phyloP scores from a whole-genome alignment of 805 yeast genomes.

The Ogataea ganodermae region DNA sequence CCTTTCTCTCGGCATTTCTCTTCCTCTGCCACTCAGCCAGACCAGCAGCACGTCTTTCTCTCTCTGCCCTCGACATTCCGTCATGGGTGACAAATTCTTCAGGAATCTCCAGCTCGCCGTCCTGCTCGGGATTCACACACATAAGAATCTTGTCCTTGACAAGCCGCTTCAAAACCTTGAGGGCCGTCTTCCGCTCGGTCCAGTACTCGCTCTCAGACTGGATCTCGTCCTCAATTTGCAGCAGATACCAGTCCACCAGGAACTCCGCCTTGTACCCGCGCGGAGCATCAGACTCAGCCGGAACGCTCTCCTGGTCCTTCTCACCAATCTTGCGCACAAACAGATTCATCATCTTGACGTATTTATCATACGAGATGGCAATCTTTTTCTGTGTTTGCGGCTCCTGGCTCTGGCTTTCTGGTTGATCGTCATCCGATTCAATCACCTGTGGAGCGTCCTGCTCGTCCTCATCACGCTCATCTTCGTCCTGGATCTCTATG shows the following conservation, averaged over 20 bases:
- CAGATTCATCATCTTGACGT: conserved; percentile 78
- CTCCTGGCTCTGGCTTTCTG: conserved; percentile 2
- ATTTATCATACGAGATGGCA: conserved; percentile 81
- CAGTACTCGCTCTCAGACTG: conserved; percentile 69
- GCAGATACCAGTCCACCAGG: conserved; percentile 79
- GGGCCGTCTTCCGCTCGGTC: conserved; percentile 67
- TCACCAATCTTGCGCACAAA: conserved; percentile 57
- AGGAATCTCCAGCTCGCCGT: conserved; percentile 42
- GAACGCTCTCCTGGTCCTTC: conserved; percentile 14
- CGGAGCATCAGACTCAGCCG: conserved; percentile 40
- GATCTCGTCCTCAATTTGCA: conserved; percentile 69
- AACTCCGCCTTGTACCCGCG: conserved; percentile 66
- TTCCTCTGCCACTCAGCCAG: conserved; percentile 27
- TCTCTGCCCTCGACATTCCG: conserved; percentile 24
- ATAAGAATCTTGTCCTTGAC: conserved; percentile 83
- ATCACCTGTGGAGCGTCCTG: conserved; percentile 20
- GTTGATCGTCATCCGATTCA: conserved; percentile 17
- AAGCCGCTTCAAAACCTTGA: conserved; percentile 78
- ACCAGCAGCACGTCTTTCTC: conserved; percentile 29
- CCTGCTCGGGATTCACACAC: conserved; percentile 51
- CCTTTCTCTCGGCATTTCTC: conserved; percentile 26
- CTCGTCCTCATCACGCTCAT: conserved; percentile 30
- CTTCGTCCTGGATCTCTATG: conserved; percentile 78
- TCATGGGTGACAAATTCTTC: conserved; percentile 25
- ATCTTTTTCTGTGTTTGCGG: conserved; percentile 38